Evolutionary conservation across 768 basidiomycete species (phyloP).

Genomic region (Lactarius quietus): DNA sequence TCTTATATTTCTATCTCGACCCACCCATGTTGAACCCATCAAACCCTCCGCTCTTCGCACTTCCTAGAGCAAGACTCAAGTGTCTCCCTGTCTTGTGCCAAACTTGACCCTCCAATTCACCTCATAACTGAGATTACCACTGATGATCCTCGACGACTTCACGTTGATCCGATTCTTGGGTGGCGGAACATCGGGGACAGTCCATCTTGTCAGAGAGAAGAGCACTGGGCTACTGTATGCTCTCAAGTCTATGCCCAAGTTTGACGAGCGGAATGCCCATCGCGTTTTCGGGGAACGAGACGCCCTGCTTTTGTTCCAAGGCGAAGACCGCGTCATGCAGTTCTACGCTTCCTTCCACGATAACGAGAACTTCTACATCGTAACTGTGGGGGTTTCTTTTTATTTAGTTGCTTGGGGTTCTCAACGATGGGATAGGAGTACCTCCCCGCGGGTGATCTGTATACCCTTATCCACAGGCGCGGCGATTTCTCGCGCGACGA

Average conservation of each 20-base stretch:
- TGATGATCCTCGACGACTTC: constrained; percentile 9
- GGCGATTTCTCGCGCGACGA: constrained; percentile 2
- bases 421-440: constrained; percentile 2
- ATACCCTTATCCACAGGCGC: not conserved
- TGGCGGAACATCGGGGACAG: not conserved
- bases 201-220: constrained; percentile 10
- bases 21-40: not conserved
- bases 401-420: not conserved
- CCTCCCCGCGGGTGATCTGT: constrained; percentile 14
- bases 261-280: not conserved
- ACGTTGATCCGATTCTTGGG: not conserved
- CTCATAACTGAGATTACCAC: not conserved
- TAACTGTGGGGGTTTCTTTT: constrained; percentile 6
- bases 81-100: too few relatives aligned
- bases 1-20: not conserved
- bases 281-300: constrained; percentile 9
- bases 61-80: not conserved
- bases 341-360: constrained; percentile 21
- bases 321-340: not conserved
- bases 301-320: constrained; percentile 8
- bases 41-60: not conserved
- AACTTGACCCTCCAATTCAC: too few relatives aligned
- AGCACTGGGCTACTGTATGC: not conserved
- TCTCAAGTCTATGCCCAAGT: constrained; percentile 3
- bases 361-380: constrained; percentile 16